Conservation (phyloP, 1,284 basidiomycete genomes). For the Amylostereum areolatum region DNA sequence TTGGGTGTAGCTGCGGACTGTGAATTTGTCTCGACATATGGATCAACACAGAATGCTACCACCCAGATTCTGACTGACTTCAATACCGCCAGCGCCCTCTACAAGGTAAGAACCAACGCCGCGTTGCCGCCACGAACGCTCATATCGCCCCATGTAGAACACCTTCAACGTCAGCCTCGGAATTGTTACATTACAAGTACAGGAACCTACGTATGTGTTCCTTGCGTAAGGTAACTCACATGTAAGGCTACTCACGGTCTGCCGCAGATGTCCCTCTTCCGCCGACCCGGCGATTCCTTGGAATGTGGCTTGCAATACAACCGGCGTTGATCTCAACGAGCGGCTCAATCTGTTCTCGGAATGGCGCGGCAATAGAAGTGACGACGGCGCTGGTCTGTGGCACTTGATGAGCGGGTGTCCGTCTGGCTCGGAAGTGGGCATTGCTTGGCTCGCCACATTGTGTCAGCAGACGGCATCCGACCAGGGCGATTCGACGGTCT, state of each 20-base stretch:
- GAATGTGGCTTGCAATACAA: constrained; percentile 48
- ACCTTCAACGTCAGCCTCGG: constrained; percentile 87
- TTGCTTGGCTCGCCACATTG: constrained; percentile 84
- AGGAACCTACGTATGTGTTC: constrained; percentile 39
- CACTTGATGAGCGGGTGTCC: constrained; percentile 88
- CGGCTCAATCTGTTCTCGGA: constrained; percentile 78
- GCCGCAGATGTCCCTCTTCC: constrained; percentile 46
- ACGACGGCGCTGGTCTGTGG: constrained; percentile 78
- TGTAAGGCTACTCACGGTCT: constrained; percentile 1
- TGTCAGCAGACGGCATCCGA: constrained; percentile 52
- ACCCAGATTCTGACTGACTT: constrained; percentile 72
- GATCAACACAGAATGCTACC: constrained; percentile 59
- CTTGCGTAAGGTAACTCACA: background rate
- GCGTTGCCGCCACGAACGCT: background rate
- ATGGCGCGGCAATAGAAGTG: constrained; percentile 75
- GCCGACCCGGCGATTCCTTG: constrained; percentile 43
- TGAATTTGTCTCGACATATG: constrained; percentile 64
- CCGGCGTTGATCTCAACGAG: constrained; percentile 51
- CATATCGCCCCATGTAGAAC: constrained; percentile 19
- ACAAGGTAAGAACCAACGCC: constrained; percentile 60
- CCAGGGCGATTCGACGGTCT: constrained; percentile 49
- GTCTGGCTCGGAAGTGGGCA: constrained; percentile 81
- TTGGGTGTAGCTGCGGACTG: constrained; percentile 91
- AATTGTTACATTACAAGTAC: constrained; percentile 75
- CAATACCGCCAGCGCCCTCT: constrained; percentile 75